Evolutionary conservation across 192 early-diverging fungal species (phyloP), one percentile per base, ranked within the genome.

Genomic region (Irineochytrium annulatum): DNA sequence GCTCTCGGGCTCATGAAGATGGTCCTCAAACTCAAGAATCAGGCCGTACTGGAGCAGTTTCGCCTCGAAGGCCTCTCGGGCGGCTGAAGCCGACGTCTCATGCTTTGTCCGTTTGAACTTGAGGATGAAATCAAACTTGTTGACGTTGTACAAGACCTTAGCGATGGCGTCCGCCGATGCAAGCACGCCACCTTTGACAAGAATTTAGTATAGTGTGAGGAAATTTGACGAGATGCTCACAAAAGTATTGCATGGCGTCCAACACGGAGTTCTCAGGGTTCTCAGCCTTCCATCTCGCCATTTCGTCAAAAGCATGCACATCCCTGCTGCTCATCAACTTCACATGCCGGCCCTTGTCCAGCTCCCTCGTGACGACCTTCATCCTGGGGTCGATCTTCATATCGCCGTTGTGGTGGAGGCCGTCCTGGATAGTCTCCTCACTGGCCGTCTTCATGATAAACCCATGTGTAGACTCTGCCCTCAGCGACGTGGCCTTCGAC

Each of bases 301-400:
- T 14, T 55, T 55, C 6, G 32, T 55, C 53, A 30, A 55, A 55
- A 5, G 53, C 53, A 11, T 30, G 5, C n/a, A 55, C 28, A 33
- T 55, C 53, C 16, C 32, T 31, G 0, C 26, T n/a, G 28, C 19
- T 30, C 24, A 28, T 30, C 24, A 55, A 30, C 29, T 55, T 55
- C 3, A 55, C 53, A 8, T 8, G 8, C 37, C 37, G 37, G 11
- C n/a, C n/a, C n/a, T 41, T n/a, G 37, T 8, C 8, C 8, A 41
- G 8, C 37, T 41, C n/a, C 37, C 37, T 41, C 8, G n/a, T n/a
- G n/a, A 41, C 37, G 11, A 41, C n/a, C n/a, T n/a, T n/a, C n/a
- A n/a, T n/a, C n/a, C n/a, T n/a, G n/a, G n/a, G n/a, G n/a, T n/a
- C n/a, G n/a, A n/a, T n/a, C n/a, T n/a, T n/a, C n/a, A n/a, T n/a